Evolutionary conservation across 345 rosid species (phyloP).

Genomic region (Corchorus olitorius): DNA sequence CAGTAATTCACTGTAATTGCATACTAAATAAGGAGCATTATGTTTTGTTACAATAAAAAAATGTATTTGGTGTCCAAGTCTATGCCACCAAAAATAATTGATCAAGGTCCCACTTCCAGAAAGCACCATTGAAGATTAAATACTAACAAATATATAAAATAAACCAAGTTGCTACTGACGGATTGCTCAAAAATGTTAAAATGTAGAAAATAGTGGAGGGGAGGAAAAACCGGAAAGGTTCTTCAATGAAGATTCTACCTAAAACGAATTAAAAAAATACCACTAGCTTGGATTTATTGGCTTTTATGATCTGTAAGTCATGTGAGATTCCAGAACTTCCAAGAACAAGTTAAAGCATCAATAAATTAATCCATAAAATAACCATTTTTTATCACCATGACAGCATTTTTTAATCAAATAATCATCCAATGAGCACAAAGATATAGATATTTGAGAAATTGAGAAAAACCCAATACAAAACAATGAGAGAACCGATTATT

Average conservation of each 20-base stretch:
- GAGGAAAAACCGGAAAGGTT: neutral
- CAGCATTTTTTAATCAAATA: neutral
- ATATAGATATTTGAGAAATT: neutral
- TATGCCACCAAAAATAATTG: neutral
- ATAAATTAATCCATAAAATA: neutral
- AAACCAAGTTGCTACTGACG: neutral
- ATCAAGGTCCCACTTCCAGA: constrained; percentile 26
- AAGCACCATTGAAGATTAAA: constrained; percentile 10
- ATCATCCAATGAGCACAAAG: neutral
- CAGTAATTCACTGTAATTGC: neutral
- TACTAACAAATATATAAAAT: neutral
- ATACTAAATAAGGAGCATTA: neutral
- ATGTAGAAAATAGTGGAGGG: neutral
- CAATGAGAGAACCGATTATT: neutral
- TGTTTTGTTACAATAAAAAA: neutral
- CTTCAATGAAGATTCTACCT: constrained; percentile 5
- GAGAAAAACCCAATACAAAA: neutral
- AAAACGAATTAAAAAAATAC: neutral
- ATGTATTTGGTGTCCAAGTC: neutral
- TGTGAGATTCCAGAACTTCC: constrained; percentile 9
- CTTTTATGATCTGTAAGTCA: neutral
- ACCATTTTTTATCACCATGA: neutral
- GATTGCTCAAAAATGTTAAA: neutral
- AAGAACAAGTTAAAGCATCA: neutral
- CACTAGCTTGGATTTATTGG: neutral